phyloP scores from a whole-genome alignment of 257 asterid genomes.

The Primulina eburnea region DNA sequence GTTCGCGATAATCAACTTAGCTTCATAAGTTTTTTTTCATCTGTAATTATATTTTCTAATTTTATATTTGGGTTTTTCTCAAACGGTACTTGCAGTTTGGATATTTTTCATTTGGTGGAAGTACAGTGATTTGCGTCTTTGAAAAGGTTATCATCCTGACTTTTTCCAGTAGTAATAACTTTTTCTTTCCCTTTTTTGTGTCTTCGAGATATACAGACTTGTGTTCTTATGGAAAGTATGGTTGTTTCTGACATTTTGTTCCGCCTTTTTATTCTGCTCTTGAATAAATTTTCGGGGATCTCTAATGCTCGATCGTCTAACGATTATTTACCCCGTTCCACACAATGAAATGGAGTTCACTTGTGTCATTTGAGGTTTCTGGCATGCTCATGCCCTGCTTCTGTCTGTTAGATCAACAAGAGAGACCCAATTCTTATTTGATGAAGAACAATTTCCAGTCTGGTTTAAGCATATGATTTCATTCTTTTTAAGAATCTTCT shows the following conservation, averaged over 20 bases:
- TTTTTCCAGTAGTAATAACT: not conserved
- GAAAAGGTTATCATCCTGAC: slow-evolving; percentile 63
- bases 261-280: not conserved
- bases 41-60: slow-evolving; percentile 12
- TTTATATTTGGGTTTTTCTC: slow-evolving; percentile 9
- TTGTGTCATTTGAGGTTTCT: too few relatives aligned
- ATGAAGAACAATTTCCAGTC: too few relatives aligned
- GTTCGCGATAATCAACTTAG: slow-evolving; percentile 30
- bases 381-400: too few relatives aligned
- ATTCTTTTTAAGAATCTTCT: not conserved
- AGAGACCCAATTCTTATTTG: too few relatives aligned
- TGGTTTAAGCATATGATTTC: not conserved
- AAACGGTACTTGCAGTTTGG: slow-evolving; percentile 61
- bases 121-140: slow-evolving; percentile 89
- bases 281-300: too few relatives aligned
- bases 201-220: not conserved
- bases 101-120: slow-evolving; percentile 97
- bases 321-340: too few relatives aligned
- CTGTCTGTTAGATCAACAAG: too few relatives aligned
- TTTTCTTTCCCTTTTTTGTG: not conserved
- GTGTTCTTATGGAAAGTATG: not conserved
- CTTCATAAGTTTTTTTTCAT: not conserved
- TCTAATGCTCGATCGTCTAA: too few relatives aligned
- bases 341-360: too few relatives aligned
- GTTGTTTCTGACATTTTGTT: not conserved